Evolutionary conservation across 1,284 basidiomycete species (phyloP).

Genomic region (Fomitopsis palustris): DNA sequence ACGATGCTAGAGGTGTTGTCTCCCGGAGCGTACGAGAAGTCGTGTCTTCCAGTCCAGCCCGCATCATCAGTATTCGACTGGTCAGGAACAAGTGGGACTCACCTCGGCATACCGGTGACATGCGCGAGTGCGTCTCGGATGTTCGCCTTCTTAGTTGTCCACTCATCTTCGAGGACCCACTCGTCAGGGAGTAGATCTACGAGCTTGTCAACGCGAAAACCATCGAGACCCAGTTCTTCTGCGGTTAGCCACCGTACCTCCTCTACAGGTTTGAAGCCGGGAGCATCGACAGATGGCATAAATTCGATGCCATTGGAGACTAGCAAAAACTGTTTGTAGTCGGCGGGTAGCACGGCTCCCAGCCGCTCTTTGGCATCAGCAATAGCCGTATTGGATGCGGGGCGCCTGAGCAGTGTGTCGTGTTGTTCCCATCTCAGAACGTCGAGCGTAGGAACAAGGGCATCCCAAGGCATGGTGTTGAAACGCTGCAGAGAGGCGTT

Average conservation of each 20-base stretch:
- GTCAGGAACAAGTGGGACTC: not conserved
- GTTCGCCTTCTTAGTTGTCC: slow-evolving; percentile 31
- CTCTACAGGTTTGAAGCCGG: not conserved
- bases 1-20: slow-evolving; percentile 28
- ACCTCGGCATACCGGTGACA: slow-evolving; percentile 22
- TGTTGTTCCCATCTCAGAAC: not conserved
- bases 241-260: not conserved
- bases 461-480: not conserved
- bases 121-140: slow-evolving; percentile 35
- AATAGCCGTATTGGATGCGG: not conserved
- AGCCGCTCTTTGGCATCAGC: not conserved
- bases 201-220: slow-evolving; percentile 23
- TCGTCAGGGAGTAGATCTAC: slow-evolving; percentile 35
- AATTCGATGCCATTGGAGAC: not conserved
- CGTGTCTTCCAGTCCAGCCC: slow-evolving; percentile 23
- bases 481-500: not conserved
- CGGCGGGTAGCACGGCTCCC: not conserved
- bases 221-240: not conserved
- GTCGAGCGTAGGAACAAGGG: not conserved
- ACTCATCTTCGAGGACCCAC: slow-evolving; percentile 36
- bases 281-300: not conserved
- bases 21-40: slow-evolving; percentile 27
- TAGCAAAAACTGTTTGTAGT: not conserved
- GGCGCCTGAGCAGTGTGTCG: not conserved
- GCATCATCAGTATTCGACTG: too few relatives aligned